Conservation (phyloP, 306 rosid genomes). For the Cucurbita ficifolia region DNA sequence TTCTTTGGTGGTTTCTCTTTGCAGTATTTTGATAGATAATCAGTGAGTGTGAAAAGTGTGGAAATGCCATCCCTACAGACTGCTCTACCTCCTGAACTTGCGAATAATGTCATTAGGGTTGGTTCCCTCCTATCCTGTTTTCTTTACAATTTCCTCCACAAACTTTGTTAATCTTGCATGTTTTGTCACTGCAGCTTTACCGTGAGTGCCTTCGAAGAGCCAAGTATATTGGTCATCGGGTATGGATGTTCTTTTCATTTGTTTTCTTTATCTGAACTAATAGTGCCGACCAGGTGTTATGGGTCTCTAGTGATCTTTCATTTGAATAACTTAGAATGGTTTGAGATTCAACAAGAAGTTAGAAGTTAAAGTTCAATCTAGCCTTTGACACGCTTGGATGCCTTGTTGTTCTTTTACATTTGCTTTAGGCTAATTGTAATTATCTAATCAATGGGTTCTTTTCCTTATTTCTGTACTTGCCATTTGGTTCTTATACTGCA, state of each 20-base stretch:
- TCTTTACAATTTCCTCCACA: background rate
- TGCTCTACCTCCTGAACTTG: conserved; percentile 83
- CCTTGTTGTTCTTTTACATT: background rate
- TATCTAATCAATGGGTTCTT: background rate
- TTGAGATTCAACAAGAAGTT: background rate
- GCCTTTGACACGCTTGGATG: background rate
- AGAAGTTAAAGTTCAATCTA: background rate
- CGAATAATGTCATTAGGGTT: conserved; percentile 81
- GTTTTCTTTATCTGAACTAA: background rate
- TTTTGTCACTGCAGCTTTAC: conserved; percentile 42
- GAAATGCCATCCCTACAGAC: conserved; percentile 89
- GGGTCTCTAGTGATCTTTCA: background rate
- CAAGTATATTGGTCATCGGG: conserved; percentile 72
- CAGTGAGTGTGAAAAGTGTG: background rate
- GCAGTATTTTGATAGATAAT: background rate
- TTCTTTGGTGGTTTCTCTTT: background rate
- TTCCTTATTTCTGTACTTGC: background rate
- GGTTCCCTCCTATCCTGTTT: background rate
- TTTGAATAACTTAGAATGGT: background rate
- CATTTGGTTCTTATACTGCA: background rate
- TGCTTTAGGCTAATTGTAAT: background rate
- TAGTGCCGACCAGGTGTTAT: background rate
- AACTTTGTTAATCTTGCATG: background rate
- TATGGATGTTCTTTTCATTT: conserved; percentile 10
- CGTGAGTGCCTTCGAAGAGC: conserved; percentile 93